Conservation (phyloP, 2,329 filamentous ascomycete species). For the Knoxdaviesia proteae region DNA sequence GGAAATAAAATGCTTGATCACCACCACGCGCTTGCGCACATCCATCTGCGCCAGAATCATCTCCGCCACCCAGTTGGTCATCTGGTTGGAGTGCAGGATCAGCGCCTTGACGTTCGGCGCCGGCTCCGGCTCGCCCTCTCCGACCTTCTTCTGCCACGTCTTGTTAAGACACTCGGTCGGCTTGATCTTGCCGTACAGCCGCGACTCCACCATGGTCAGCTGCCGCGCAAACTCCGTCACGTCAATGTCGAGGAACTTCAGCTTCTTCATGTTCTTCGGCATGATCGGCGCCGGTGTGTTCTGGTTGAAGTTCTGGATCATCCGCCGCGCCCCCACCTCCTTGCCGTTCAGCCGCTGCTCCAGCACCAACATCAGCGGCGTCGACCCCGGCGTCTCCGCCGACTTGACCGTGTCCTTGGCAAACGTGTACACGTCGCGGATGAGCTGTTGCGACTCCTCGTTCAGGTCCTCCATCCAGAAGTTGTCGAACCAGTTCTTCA, state of each 20-base stretch:
- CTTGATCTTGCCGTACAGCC: constrained; percentile 86
- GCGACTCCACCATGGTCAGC: constrained; percentile 89
- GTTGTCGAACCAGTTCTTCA: constrained; percentile 96
- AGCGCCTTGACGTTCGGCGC: constrained; percentile 89
- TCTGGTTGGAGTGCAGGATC: constrained; percentile 92
- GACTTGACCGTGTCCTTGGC: constrained; percentile 82
- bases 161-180: constrained; percentile 94
- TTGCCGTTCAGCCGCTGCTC: constrained; percentile 79
- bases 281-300: constrained; percentile 75
- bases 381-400: constrained; percentile 78
- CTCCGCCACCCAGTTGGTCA: constrained; percentile 98
- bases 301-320: constrained; percentile 70
- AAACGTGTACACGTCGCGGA: constrained; percentile 77
- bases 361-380: constrained; percentile 64
- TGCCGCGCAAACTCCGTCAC: constrained; percentile 92
- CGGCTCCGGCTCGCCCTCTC: constrained; percentile 60
- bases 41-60: constrained; percentile 94
- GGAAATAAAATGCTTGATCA: constrained; percentile 95
- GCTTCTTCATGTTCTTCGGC: constrained; percentile 98
- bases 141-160: constrained; percentile 94
- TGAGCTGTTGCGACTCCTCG: constrained; percentile 63
- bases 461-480: constrained; percentile 97
- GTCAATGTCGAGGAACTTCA: constrained; percentile 96
- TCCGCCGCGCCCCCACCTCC: constrained; percentile 64
- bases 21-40: constrained; percentile 85